Base-by-base conservation (phyloP, 1,284 basidiomycete species). In the Prillingera fragicola region DNA sequence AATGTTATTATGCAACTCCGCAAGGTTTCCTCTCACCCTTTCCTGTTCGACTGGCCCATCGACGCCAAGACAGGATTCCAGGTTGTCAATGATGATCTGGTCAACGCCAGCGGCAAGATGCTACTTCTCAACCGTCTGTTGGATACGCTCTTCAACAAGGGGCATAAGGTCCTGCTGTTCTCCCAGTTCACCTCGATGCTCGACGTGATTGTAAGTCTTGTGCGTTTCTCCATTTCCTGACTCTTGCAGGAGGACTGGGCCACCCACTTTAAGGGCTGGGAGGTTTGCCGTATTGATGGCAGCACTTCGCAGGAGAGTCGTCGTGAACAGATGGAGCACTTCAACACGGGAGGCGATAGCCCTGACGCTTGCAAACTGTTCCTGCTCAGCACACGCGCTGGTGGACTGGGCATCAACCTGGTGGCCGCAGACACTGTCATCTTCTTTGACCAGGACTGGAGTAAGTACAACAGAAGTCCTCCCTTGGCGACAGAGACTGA, bases 371-470 rank as follows among this genome's bases (percentile, higher is more conserved):
- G 86, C 3, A 75, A 77, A 24, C 72, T 98, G 14, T 98, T 97
- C 76, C 71, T 97, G 24, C 77, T 98, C 21, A 90, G 86, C 56
- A 98, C 94, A 0, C 79, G 91, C 13, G 87, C 92, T 0, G 94
- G 92, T 14, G 94, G 95, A 50, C 75, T 99, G 45, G 95, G 95
- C 62, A 98, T 99, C 77, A 99, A 98, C 68, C 74, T 98, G 44
- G 98, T 94, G 1, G 94, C 94, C 3, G 95, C 95, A 3, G 91
- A 96, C 65, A 97, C 95, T 1, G 95, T 98, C 45, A 87, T 92
- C 45, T 90, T 92, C 70, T 96, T 91, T 61, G 91, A 95, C 61
- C 86, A 89, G 60, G 91, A 95, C 65, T 94, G 91, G 90, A 73
- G 85, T 87, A 65, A 49, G 78, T 73, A 22, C 4, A 3, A 15